Evolutionary conservation across 2,329 filamentous ascomycete species (phyloP), one percentile per base, ranked within the genome.

Genomic region (Venturia carpophila): DNA sequence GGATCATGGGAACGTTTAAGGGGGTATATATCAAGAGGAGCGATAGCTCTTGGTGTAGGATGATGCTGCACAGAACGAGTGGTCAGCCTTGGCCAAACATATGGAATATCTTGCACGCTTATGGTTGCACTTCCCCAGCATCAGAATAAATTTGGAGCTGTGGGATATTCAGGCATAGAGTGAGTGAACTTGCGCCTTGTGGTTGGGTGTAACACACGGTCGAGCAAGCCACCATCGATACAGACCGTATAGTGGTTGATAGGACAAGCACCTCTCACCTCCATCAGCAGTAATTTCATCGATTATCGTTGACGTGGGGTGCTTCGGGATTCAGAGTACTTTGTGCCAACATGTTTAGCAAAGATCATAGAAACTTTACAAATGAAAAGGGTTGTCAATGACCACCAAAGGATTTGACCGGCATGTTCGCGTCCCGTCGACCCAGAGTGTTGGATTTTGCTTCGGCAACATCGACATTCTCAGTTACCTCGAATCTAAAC

Each of bases 401-500:
- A 58, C 27, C 30, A 58, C 24, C 52, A 58, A 13, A n/a, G 27
- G 30, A 58, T 58, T 58, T 58, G 52, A 58, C 27, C 52, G 52
- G 52, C 52, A 58, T 58, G 27, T 34, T 58, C 52, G 52, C 52
- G 21, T 58, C 30, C 52, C 30, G 37, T 58, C 17, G 30, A 37
- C 27, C 52, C 52, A 58, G 52, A 34, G 27, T 9, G 52, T 34
- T 37, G 52, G 52, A 58, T 58, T 27, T 37, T 58, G 52, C 52
- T 58, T 58, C 52, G 52, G 52, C 52, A 27, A 21, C 52, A 58
- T 58, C 27, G 52, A 58, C 27, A 37, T 37, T 58, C 15, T 58
- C 27, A 58, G 52, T 58, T 58, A 58, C 52, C 52, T 58, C 52
- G 52, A 58, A 58, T 58, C 52, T 58, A 58, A 58, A 58, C 52